phyloP scores from a whole-genome alignment of 352 stramenopile genomes.

The Stramenopiles sp. region DNA sequence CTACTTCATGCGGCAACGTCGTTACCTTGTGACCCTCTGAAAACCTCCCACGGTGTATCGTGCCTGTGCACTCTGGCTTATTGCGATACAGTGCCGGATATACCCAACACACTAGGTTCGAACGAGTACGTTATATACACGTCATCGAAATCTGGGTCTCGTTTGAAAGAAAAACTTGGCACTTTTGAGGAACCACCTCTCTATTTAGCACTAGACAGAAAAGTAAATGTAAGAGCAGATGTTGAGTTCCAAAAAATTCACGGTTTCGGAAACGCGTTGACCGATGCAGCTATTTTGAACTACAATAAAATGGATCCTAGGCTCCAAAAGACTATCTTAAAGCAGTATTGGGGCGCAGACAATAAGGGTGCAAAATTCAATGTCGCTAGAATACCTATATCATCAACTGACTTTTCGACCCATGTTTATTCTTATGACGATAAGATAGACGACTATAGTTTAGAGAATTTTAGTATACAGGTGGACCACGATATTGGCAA shows the following conservation, averaged over 20 bases:
- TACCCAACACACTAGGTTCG: too few species aligned
- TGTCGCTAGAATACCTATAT: slow-evolving; percentile 66
- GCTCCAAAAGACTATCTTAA: slow-evolving; percentile 55
- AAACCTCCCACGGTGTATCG: too few species aligned
- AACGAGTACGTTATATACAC: too few species aligned
- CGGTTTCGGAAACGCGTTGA: slow-evolving; percentile 72
- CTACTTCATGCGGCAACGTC: too few species aligned
- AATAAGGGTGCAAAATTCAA: slow-evolving; percentile 50
- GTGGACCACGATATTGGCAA: slow-evolving; percentile 45
- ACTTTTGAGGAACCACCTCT: too few species aligned
- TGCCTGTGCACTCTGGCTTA: too few species aligned
- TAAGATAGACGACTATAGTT: slow-evolving; percentile 37
- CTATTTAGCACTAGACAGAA: too few species aligned
- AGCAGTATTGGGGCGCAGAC: slow-evolving; percentile 66
- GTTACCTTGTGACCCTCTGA: too few species aligned
- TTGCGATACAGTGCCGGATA: too few species aligned
- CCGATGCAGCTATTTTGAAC: slow-evolving; percentile 57
- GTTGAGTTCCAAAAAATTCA: slow-evolving; percentile 59
- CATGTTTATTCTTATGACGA: slow-evolving; percentile 65
- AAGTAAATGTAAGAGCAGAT: too few species aligned
- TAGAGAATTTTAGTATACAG: slow-evolving; percentile 51
- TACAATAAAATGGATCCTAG: slow-evolving; percentile 47
- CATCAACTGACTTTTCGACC: slow-evolving; percentile 59
- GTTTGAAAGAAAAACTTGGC: too few species aligned
- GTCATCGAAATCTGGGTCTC: too few species aligned